A percentile compares a stretch with the other conserved stretches of the same genome.
These are phyloP conservation scores for Gnomoniopsis sp. DNA, from an alignment of 2,329 filamentous ascomycete species.

Conservation along the genomic window DNA sequence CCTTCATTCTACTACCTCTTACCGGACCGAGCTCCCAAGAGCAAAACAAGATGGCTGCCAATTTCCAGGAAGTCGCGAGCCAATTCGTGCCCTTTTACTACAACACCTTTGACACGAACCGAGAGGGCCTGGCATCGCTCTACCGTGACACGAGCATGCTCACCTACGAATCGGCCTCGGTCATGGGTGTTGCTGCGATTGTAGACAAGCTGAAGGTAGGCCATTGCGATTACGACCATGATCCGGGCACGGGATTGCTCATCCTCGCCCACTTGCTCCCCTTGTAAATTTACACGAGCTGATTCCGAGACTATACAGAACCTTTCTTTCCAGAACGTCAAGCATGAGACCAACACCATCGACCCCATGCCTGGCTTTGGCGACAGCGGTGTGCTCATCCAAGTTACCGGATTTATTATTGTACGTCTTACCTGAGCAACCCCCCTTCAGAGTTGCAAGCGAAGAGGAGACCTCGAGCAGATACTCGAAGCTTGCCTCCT, in stretches of 20 bases:
- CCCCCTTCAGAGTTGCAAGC: background rate
- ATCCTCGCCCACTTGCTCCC: background rate
- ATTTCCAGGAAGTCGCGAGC: constrained; percentile 20
- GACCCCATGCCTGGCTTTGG: constrained; percentile 64
- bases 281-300: background rate
- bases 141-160: constrained; percentile 71
- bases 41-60: constrained; percentile 17
- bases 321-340: constrained; percentile 65
- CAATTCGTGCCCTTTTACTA: constrained; percentile 50
- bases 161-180: constrained; percentile 62
- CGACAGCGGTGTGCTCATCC: constrained; percentile 58
- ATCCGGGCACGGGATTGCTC: background rate
- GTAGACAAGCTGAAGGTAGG: constrained; percentile 64
- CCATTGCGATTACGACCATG: constrained; percentile 4
- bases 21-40: background rate
- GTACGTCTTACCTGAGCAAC: constrained; percentile 6
- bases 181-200: constrained; percentile 55
- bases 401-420: constrained; percentile 56
- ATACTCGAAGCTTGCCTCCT: background rate
- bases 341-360: constrained; percentile 62
- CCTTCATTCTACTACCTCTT: background rate
- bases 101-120: constrained; percentile 63
- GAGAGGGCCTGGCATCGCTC: constrained; percentile 53
- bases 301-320: constrained; percentile 35
- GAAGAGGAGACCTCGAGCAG: background rate